These are phyloP conservation scores for Boechera divaricarpa DNA, from an alignment of 345 rosid genomes.

Conservation along the genomic window DNA sequence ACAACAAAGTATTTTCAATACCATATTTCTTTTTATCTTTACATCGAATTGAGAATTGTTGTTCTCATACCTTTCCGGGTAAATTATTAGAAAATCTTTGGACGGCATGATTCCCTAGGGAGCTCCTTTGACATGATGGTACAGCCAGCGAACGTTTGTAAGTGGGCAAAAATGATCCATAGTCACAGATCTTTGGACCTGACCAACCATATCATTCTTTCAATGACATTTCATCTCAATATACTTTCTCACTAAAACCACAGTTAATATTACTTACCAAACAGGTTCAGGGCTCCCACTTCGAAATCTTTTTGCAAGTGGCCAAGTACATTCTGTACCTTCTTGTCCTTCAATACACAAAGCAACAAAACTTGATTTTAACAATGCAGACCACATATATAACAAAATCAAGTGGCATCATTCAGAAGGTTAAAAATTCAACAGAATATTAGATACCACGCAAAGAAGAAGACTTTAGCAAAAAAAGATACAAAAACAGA, in stretches of 20 bases:
- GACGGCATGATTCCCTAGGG: constrained; percentile 21
- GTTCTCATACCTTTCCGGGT: neutral
- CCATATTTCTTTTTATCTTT: neutral
- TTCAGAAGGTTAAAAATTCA: neutral
- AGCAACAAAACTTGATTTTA: constrained; percentile 35
- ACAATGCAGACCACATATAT: constrained; percentile 1
- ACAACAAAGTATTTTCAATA: neutral
- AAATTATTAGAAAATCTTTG: neutral
- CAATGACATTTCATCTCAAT: constrained; percentile 23
- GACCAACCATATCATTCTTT: constrained; percentile 41
- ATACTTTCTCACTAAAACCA: constrained; percentile 4
- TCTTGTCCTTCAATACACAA: constrained; percentile 67
- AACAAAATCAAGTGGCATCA: constrained; percentile 4
- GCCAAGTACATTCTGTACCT: constrained; percentile 66
- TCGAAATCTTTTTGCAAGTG: constrained; percentile 65
- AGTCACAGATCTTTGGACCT: constrained; percentile 66
- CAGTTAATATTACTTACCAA: constrained; percentile 57
- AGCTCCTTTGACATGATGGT: constrained; percentile 49
- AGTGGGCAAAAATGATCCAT: constrained; percentile 78
- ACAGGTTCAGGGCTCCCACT: constrained; percentile 50
- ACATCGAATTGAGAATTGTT: neutral
- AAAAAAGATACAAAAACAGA: no score
- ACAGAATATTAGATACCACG: no score
- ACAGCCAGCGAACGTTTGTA: constrained; percentile 45
- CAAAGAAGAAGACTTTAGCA: no score